These are phyloP conservation scores for Neurospora sp. DNA, from an alignment of 2,329 filamentous ascomycete genomes.

Conservation along the genomic window DNA sequence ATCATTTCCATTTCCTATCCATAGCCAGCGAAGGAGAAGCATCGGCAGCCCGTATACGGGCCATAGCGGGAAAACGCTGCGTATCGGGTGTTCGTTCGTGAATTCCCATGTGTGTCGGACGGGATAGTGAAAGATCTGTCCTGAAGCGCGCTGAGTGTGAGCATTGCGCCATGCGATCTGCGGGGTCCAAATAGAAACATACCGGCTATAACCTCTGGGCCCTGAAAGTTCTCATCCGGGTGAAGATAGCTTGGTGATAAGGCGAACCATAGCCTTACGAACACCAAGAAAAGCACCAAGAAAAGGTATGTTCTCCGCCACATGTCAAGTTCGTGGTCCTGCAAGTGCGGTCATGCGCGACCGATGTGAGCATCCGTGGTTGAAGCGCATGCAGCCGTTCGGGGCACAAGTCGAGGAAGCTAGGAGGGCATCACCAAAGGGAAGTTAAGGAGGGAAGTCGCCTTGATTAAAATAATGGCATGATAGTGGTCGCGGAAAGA, in stretches of 20 bases:
- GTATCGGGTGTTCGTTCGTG: conserved; percentile 75
- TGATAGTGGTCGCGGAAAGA: background rate
- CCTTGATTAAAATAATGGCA: background rate
- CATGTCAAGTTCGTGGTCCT: conserved; percentile 44
- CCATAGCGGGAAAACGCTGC: conserved; percentile 95
- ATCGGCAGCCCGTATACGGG: conserved; percentile 90
- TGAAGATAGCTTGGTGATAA: conserved; percentile 93
- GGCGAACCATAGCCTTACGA: conserved; percentile 88
- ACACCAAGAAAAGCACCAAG: conserved; percentile 41
- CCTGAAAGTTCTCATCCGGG: conserved; percentile 98
- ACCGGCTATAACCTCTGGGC: conserved; percentile 95
- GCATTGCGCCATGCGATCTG: conserved; percentile 1
- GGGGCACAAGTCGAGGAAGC: conserved; percentile 4
- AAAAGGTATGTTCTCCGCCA: conserved; percentile 86
- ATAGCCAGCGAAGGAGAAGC: conserved; percentile 85
- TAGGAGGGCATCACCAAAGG: conserved; percentile 13
- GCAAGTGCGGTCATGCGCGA: conserved; percentile 12
- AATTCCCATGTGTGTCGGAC: conserved; percentile 94
- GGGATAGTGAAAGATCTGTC: conserved; percentile 86
- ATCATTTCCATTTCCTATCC: conserved; percentile 71
- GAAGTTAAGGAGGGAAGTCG: background rate
- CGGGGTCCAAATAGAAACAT: conserved; percentile 26
- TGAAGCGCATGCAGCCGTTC: conserved; percentile 5
- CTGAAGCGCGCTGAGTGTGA: conserved; percentile 35
- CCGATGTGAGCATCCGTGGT: conserved; percentile 15